Conservation (phyloP, 805 yeast genomes). For the Candida andamanensis region DNA sequence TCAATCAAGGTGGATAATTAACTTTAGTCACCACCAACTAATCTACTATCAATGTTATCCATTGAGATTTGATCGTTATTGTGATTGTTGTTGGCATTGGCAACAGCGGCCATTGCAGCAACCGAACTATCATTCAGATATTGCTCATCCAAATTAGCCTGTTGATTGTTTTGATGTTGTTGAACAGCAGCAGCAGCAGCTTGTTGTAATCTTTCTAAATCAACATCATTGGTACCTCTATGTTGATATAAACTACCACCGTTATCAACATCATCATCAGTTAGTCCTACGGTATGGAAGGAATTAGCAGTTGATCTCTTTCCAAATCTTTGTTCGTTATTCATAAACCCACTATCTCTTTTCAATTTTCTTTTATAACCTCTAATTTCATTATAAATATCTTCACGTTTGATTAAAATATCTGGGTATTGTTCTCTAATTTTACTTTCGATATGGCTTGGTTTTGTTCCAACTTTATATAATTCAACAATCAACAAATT, state of each 20-base stretch:
- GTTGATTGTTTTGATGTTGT: constrained; percentile 23
- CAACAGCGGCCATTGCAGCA: constrained; percentile 39
- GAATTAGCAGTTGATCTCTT: constrained; percentile 22
- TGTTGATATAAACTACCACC: constrained; percentile 12
- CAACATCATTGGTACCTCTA: constrained; percentile 9
- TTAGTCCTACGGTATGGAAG: constrained; percentile 19
- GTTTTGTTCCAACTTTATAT: constrained; percentile 52
- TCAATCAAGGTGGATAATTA: constrained; percentile 12
- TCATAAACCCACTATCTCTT: constrained; percentile 30
- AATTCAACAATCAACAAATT: constrained; percentile 47
- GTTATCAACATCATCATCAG: constrained; percentile 17
- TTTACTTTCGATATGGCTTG: constrained; percentile 48
- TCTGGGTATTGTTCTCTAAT: constrained; percentile 49
- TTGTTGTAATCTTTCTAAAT: constrained; percentile 11
- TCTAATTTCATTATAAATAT: constrained; percentile 53
- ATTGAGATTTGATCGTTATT: constrained; percentile 30
- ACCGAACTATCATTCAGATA: constrained; percentile 30
- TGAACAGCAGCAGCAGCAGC: constrained; percentile 23
- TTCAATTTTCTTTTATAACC: constrained; percentile 49
- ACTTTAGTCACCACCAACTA: constrained; percentile 45
- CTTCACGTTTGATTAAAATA: constrained; percentile 51
- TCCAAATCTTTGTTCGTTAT: constrained; percentile 15
- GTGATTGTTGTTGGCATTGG: constrained; percentile 23
- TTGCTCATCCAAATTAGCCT: constrained; percentile 13
- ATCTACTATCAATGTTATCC: constrained; percentile 41